Evolutionary conservation across 306 rosid genomes (phyloP), one percentile per base, ranked within the genome.

Genomic region (Coriaria nepalensis): DNA sequence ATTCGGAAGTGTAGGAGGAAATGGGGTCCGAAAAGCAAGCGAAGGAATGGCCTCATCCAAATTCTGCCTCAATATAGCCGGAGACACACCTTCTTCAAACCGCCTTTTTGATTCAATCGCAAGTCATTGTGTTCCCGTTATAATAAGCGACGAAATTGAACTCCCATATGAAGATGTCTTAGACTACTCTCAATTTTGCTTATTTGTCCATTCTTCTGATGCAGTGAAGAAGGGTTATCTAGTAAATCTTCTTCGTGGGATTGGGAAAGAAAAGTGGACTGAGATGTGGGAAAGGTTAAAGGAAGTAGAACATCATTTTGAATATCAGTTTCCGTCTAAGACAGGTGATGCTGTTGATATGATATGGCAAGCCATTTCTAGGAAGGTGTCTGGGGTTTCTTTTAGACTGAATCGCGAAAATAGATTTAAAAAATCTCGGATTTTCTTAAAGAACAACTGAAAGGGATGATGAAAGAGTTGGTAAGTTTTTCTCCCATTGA

Each of bases 41-140:
- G 57, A 53, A 34, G 97, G 95, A 50, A 90, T 90, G 97, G 73
- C 82, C 55, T 62, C 62, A 35, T 84, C 97, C 11, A 90, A 81
- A 65, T 86, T 77, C 64, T 86, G 96, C 75, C 75, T 87, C 5
- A 80, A 82, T 63, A 77, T 77, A 47, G 96, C 96, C 13, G 96
- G 96, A 20, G 96, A 87, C 53, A 87, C 94, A 36, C 96, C 96
- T 39, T 87, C 96, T 40, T 82, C 96, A 38, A 87, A 87, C 63
- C 77, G 92, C 34, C 84, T 87, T 32, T 87, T 87, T 0, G 98
- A 90, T 63, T 82, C 98, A 50, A 81, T 85, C 50, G 85, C 83
- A 14, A 81, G 94, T 73, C 87, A 81, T 52, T 84, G 95, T 59
- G 81, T 87, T 59, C 96, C 96, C 10, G 96, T 87, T 49, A 76